Evolutionary conservation across 1,284 basidiomycete species (phyloP), one percentile per base, ranked within the genome.

Genomic region (Thelephora terrestris): DNA sequence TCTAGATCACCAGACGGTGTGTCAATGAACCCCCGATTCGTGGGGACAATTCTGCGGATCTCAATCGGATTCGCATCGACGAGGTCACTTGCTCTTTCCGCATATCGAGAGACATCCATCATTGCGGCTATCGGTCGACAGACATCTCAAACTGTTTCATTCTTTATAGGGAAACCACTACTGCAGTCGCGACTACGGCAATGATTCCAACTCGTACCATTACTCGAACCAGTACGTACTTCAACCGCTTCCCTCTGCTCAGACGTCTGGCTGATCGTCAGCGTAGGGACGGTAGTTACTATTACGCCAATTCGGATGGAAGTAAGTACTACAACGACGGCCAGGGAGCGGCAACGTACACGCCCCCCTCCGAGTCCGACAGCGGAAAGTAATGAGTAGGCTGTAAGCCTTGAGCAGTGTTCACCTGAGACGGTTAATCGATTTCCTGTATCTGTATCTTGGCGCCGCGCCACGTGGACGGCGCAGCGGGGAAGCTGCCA

Each of bases 191-290:
- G 52, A 54, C 29, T 52, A 52, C 20, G 53, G 52, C 21, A 52
- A 52, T 24, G 57, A 57, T 35, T 51, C 43, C 5, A 53, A 51
- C 42, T 57, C 57, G 9, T 62, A 61, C 47, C 62, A 62, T 47
- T 61, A 62, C 53, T 59, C 55, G 37, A 63, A 62, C 57, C 36
- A 49, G 60, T 62, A 47, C 17, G 56, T 49, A 10, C n/a, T 42
- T 18, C 21, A 14, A 7, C 16, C 4, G 17, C 16, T n/a, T 42
- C 25, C 5, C n/a, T 23, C 16, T 2, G 32, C 3, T 32, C 9
- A 7, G 4, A 1, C 10, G 25, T 14, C 5, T 7, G 24, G 25
- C 29, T 39, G 35, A 23, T 25, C 46, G 23, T 23, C 23, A 21
- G 18, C 4, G 34, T 40, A 61, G 57, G n/a, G 49, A 61, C 34